A percentile compares a stretch with the other conserved stretches of the same genome.
phyloP scores from a whole-genome alignment of 352 stramenopile species.

The Paralagenidium karlingii region DNA sequence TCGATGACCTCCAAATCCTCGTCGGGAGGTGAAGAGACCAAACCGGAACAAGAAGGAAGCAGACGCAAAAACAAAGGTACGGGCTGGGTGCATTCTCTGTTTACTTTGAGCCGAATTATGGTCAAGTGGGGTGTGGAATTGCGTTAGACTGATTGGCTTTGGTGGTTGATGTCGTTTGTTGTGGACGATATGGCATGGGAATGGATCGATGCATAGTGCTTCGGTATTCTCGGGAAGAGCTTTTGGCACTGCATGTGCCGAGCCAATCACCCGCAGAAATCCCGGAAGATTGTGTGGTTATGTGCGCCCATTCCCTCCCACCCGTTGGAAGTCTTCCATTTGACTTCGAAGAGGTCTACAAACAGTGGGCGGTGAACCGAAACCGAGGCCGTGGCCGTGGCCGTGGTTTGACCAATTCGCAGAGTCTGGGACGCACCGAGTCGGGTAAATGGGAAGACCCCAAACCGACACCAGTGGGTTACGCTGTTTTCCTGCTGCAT shows the following conservation, averaged over 20 bases:
- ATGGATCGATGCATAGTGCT: constrained; percentile 20
- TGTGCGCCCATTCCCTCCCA: constrained; percentile 45
- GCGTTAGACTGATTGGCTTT: background rate
- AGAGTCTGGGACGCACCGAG: no score
- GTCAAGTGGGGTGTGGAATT: no score
- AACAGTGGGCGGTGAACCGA: constrained; percentile 73
- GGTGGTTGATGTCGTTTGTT: no score
- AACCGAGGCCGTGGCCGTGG: constrained; percentile 65
- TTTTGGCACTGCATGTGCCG: constrained; percentile 56
- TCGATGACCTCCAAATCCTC: constrained; percentile 17
- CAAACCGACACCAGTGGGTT: background rate
- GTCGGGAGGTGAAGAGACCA: constrained; percentile 16
- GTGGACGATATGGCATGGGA: background rate
- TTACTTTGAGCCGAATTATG: no score
- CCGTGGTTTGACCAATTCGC: constrained; percentile 13
- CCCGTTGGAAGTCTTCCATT: constrained; percentile 67
- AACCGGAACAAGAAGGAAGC: constrained; percentile 4
- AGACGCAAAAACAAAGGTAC: constrained; percentile 68
- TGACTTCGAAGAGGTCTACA: constrained; percentile 82
- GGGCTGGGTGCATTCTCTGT: background rate
- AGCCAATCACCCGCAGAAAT: constrained; percentile 35
- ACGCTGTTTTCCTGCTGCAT: background rate
- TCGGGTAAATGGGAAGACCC: background rate
- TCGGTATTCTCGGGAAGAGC: constrained; percentile 69
- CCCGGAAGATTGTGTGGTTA: constrained; percentile 46